phyloP scores from a whole-genome alignment of 495 filamentous ascomycete species.

The Xylaria longipes region DNA sequence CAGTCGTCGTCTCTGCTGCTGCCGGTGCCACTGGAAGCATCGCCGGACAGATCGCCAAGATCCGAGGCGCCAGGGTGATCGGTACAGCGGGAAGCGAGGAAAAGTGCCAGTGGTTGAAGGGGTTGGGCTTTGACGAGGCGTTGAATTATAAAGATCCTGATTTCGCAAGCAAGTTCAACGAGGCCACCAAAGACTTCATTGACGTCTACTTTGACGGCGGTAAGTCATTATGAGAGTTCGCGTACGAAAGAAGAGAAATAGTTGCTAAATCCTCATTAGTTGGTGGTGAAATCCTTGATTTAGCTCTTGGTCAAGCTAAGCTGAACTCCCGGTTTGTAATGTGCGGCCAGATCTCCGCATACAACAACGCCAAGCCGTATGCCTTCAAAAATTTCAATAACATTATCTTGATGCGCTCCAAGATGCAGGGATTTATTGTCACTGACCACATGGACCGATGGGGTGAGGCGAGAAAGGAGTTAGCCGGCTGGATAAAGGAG shows the following conservation, averaged over 20 bases:
- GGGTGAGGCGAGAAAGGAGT: constrained; percentile 1
- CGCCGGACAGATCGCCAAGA: constrained; percentile 73
- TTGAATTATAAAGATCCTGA: constrained; percentile 64
- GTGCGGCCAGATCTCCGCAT: constrained; percentile 50
- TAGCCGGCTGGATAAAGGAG: constrained; percentile 63
- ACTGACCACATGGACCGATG: constrained; percentile 74
- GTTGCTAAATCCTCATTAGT: neutral
- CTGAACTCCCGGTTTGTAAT: constrained; percentile 63
- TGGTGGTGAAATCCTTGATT: constrained; percentile 40
- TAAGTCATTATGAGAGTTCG: constrained; percentile 72
- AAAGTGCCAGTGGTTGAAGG: constrained; percentile 68
- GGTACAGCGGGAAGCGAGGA: constrained; percentile 69
- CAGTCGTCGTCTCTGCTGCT: constrained; percentile 72
- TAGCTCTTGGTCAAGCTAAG: constrained; percentile 53
- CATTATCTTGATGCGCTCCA: constrained; percentile 71
- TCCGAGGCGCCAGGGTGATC: constrained; percentile 65
- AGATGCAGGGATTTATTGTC: constrained; percentile 67
- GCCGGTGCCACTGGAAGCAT: constrained; percentile 75
- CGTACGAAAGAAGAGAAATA: constrained; percentile 38
- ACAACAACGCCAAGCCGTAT: constrained; percentile 28
- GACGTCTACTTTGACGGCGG: constrained; percentile 89
- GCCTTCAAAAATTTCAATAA: constrained; percentile 44
- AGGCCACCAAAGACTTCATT: constrained; percentile 73
- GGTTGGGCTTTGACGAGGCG: constrained; percentile 64
- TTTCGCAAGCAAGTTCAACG: constrained; percentile 66